These are phyloP conservation scores for Rhexocercosporidium sp. DNA, from an alignment of 2,329 filamentous ascomycete genomes.

Conservation along the genomic window DNA sequence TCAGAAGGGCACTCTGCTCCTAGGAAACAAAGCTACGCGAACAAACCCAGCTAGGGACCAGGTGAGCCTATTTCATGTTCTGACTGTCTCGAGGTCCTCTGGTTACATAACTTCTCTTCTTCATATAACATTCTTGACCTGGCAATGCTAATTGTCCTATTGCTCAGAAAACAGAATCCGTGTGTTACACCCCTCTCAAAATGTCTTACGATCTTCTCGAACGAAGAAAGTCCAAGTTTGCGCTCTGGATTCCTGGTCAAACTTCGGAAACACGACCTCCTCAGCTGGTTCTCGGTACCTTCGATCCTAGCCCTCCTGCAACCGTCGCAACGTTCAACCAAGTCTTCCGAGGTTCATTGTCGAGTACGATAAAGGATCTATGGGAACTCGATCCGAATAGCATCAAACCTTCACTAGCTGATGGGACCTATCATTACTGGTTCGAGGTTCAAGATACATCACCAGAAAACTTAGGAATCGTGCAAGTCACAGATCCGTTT, in stretches of 20 bases:
- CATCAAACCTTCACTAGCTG: constrained; percentile 16
- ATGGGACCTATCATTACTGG: constrained; percentile 28
- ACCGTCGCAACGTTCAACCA: constrained; percentile 13
- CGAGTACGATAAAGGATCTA: constrained; percentile 17
- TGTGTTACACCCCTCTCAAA: not conserved
- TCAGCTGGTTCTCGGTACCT: constrained; percentile 19
- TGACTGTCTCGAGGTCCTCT: too few relatives aligned
- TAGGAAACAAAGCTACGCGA: too few relatives aligned
- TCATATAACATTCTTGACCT: not conserved
- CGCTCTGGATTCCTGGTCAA: constrained; percentile 26
- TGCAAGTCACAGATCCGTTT: constrained; percentile 28
- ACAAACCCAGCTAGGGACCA: too few relatives aligned
- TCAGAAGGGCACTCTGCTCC: not conserved
- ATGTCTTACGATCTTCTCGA: constrained; percentile 28
- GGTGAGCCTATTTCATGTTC: too few relatives aligned
- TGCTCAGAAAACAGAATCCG: not conserved
- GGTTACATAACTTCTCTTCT: not conserved
- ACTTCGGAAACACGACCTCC: not conserved
- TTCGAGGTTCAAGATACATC: constrained; percentile 28
- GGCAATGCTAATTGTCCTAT: too few relatives aligned
- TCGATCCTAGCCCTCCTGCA: constrained; percentile 2
- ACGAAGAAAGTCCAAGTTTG: constrained; percentile 25
- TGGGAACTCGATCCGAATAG: constrained; percentile 30
- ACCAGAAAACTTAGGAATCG: constrained; percentile 16
- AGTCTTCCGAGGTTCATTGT: constrained; percentile 15